Evolutionary conservation across 2,329 filamentous ascomycete species (phyloP).

Genomic region (Trichoderma atrobrunneum): DNA sequence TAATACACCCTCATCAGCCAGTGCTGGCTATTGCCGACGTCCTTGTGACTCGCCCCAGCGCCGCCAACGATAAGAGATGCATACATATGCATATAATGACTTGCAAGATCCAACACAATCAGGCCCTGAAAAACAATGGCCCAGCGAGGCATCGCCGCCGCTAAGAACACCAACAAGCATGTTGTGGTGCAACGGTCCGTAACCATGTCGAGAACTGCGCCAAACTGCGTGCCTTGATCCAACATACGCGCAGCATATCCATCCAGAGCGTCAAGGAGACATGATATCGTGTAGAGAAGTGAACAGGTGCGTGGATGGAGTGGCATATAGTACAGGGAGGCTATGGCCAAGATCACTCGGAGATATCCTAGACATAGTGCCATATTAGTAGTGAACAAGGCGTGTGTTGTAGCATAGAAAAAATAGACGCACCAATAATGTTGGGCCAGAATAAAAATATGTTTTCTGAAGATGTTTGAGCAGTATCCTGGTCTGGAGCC

Average conservation of each 20-base stretch:
- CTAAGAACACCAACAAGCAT: slow-evolving; percentile 88
- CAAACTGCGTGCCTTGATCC: slow-evolving; percentile 89
- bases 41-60: slow-evolving; percentile 79
- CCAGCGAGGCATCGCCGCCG: slow-evolving; percentile 92
- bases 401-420: not conserved
- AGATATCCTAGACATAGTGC: slow-evolving; percentile 59
- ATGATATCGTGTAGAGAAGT: slow-evolving; percentile 84
- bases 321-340: slow-evolving; percentile 97
- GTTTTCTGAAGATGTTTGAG: slow-evolving; percentile 52
- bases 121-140: slow-evolving; percentile 88
- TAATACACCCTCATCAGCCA: slow-evolving; percentile 92
- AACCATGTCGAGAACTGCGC: slow-evolving; percentile 95
- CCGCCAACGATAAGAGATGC: slow-evolving; percentile 74
- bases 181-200: slow-evolving; percentile 95
- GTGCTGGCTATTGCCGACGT: slow-evolving; percentile 78
- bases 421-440: slow-evolving; percentile 59
- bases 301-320: slow-evolving; percentile 92
- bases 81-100: slow-evolving; percentile 99
- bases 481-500: not conserved
- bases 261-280: slow-evolving; percentile 89
- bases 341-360: slow-evolving; percentile 74
- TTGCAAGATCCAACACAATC: slow-evolving; percentile 86
- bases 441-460: slow-evolving; percentile 79
- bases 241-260: slow-evolving; percentile 75
- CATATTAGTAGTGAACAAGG: not conserved